Base-by-base conservation (phyloP, 139 green algal species). In the Auxenochlorella pyrenoidosa region DNA sequence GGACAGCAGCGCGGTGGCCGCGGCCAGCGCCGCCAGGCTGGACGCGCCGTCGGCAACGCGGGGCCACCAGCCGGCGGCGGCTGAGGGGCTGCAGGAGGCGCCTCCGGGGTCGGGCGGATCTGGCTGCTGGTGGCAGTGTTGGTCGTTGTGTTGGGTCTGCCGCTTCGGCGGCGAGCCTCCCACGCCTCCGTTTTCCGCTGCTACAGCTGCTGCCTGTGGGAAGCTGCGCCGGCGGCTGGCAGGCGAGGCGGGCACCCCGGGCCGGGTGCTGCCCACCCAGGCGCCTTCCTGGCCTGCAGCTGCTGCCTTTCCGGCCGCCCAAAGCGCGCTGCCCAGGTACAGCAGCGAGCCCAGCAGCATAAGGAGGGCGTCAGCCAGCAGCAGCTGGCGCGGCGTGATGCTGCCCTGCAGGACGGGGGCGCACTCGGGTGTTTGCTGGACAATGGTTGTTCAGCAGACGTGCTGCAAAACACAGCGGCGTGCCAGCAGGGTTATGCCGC, bases 1-100 rank as follows among this genome's bases (percentile, higher is more conserved):
- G 3, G 94, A 94, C 85, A 98, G 84, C 32, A 97, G 91, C 30
- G 93, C 95, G 89, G 90, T 90, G 32, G 82, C 63, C 12, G 26
- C 54, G 4, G 43, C 79, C 36, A 92, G 60, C 34, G 58, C 68
- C n/a, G 58, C 65, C 47, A 86, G 30, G 75, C 75, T 78, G 51
- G 44, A 36, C 21, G 40, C 38, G 5, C 80, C 80, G 36, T 85
- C 80, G 15, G 40, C 21, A 6, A 79, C 24, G 32, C 43, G 26
- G 66, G 38, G 43, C 58, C 28, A 84, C 83, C 70, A 76, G 70
- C 34, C 24, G 70, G 70, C 34, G n/a, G 70, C 34, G 13, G n/a
- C 21, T 28, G 70, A 6, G 15, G 13, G 12, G 12, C 10, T 47
- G 70, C 2, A 13, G 13, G 54, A 16, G 30, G 36, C 54, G 32